A percentile compares a stretch with the other conserved stretches of the same genome.
Conservation (phyloP, 2,329 filamentous ascomycete species). For the Colletotrichum magnum region DNA sequence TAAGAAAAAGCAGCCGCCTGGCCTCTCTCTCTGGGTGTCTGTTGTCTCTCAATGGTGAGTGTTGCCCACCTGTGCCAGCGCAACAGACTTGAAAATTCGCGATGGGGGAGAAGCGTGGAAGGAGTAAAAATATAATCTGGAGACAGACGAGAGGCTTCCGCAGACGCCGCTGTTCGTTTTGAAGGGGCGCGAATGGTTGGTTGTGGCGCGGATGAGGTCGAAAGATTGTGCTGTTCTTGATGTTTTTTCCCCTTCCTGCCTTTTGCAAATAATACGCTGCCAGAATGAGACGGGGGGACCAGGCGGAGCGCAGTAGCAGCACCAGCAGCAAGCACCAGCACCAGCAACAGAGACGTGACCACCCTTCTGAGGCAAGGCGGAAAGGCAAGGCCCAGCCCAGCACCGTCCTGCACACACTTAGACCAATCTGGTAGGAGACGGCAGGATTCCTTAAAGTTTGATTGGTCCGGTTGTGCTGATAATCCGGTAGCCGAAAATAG, state of each 20-base stretch:
- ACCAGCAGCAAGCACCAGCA: constrained; percentile 19
- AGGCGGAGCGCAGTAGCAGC: constrained; percentile 29
- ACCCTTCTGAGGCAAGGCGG: constrained; percentile 41
- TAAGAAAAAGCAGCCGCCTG: constrained; percentile 41
- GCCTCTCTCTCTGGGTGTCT: constrained; percentile 24
- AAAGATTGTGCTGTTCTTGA: constrained; percentile 25
- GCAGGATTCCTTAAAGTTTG: constrained; percentile 27
- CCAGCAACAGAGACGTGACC: constrained; percentile 29
- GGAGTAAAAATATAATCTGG: constrained; percentile 13
- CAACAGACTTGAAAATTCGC: constrained; percentile 25
- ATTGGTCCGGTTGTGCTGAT: constrained; percentile 49
- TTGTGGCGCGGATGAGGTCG: constrained; percentile 28
- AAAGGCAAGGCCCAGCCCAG: constrained; percentile 41
- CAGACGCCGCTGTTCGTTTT: constrained; percentile 29
- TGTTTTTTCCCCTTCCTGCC: constrained; percentile 38
- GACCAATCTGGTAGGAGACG: constrained; percentile 46
- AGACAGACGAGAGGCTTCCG: constrained; percentile 21
- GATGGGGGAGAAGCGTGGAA: constrained; percentile 26
- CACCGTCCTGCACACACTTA: constrained; percentile 43
- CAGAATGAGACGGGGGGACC: constrained; percentile 13
- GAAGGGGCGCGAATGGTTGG: constrained; percentile 28
- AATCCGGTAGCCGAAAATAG: constrained; percentile 47
- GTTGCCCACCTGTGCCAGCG: not conserved
- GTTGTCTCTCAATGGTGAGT: not conserved
- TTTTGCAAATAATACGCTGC: constrained; percentile 40